These are phyloP conservation scores for Excoecaria cochinchinensis DNA, from an alignment of 345 rosid species.

Conservation along the genomic window DNA sequence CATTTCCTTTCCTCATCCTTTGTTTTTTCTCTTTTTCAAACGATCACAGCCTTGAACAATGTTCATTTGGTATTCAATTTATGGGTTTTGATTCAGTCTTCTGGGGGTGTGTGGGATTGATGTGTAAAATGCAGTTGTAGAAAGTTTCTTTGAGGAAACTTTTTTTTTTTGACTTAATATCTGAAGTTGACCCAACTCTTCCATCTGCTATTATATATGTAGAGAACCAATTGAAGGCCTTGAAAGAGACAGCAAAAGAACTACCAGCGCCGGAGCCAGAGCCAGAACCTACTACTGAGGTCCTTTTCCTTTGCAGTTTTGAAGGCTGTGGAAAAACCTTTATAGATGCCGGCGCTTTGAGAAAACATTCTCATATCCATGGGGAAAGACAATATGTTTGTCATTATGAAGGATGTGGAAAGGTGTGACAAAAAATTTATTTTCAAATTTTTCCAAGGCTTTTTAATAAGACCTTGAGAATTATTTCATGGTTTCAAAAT, in stretches of 20 bases:
- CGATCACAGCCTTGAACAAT: neutral
- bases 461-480: neutral
- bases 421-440: slow-evolving; percentile 42
- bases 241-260: slow-evolving; percentile 70
- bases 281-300: slow-evolving; percentile 94
- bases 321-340: slow-evolving; percentile 96
- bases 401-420: slow-evolving; percentile 73
- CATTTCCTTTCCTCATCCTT: neutral
- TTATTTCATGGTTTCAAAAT: neutral
- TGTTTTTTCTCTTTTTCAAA: neutral
- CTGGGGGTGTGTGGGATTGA: neutral
- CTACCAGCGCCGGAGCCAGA: slow-evolving; percentile 72
- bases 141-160: neutral
- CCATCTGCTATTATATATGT: slow-evolving; percentile 8
- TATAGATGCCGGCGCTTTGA: slow-evolving; percentile 86
- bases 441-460: neutral
- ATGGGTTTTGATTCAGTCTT: slow-evolving; percentile 1
- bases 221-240: slow-evolving; percentile 67
- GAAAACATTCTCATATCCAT: slow-evolving; percentile 96
- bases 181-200: neutral
- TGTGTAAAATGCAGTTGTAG: neutral
- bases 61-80: neutral
- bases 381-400: slow-evolving; percentile 94
- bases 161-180: neutral
- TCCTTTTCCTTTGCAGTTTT: slow-evolving; percentile 92